Evolutionary conservation across 495 filamentous ascomycete species (phyloP).

Genomic region (Trichoderma erinaceum): DNA sequence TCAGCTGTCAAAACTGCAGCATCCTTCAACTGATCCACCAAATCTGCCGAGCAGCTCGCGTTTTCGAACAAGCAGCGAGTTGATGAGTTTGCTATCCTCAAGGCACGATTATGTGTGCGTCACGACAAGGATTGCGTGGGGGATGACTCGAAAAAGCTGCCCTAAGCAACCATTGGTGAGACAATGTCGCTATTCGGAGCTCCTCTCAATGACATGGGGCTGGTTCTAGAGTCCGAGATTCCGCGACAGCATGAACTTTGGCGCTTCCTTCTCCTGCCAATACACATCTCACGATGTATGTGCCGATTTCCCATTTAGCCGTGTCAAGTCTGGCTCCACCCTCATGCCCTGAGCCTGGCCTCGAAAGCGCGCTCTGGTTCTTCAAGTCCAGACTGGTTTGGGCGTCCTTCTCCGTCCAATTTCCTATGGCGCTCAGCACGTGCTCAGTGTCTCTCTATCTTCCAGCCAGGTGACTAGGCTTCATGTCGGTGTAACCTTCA

Average conservation of each 20-base stretch:
- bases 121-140: neutral
- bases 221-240: constrained; percentile 13
- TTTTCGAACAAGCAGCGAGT: neutral
- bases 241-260: constrained; percentile 7
- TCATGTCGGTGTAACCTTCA: constrained; percentile 15
- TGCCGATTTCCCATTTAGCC: neutral
- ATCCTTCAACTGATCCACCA: neutral
- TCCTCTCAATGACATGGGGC: constrained; percentile 13
- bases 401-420: neutral
- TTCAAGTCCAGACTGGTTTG: constrained; percentile 7
- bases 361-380: neutral
- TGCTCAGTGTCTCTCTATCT: neutral
- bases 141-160: neutral
- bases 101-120: neutral
- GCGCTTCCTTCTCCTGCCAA: neutral
- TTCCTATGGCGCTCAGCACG: constrained; percentile 12
- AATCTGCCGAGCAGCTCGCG: neutral
- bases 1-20: neutral
- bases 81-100: neutral
- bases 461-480: constrained; percentile 12
- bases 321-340: neutral
- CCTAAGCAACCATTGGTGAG: neutral
- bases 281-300: too few relatives aligned
- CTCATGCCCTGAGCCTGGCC: neutral
- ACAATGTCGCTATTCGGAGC: constrained; percentile 12